Conservation (phyloP, 495 filamentous ascomycete genomes). For the Hypoxylon cercidicola region DNA sequence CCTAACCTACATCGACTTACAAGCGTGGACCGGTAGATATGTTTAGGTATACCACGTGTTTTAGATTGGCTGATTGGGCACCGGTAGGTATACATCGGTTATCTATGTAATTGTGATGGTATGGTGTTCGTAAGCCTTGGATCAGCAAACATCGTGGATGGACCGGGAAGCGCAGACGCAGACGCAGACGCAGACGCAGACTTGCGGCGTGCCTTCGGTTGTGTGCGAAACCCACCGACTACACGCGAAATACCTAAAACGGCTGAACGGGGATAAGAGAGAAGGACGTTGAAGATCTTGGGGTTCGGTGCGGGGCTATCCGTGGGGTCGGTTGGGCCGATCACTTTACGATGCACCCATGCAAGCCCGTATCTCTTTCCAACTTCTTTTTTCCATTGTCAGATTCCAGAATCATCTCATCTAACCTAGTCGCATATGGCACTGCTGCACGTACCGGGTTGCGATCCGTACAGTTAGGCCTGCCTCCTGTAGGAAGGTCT, state of each 20-base stretch:
- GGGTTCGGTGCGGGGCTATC: constrained; percentile 44
- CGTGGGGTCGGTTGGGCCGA: constrained; percentile 43
- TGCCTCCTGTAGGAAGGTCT: neutral
- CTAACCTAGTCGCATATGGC: constrained; percentile 24
- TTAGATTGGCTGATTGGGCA: neutral
- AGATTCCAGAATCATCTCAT: constrained; percentile 29
- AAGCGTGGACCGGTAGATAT: constrained; percentile 5
- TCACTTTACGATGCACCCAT: constrained; percentile 36
- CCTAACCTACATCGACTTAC: neutral
- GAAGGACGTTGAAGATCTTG: constrained; percentile 43
- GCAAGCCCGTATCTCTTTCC: constrained; percentile 20
- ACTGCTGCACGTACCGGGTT: constrained; percentile 6
- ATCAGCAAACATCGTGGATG: neutral
- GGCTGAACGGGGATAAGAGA: constrained; percentile 27
- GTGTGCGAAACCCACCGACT: constrained; percentile 10
- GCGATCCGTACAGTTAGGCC: constrained; percentile 4
- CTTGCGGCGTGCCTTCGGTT: constrained; percentile 12
- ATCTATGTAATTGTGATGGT: neutral
- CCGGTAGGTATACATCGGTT: neutral
- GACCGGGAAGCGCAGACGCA: neutral
- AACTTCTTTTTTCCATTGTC: constrained; percentile 6
- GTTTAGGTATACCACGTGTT: constrained; percentile 2
- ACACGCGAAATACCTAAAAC: constrained; percentile 23
- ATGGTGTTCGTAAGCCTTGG: neutral
- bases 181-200: neutral